These are phyloP conservation scores for Phycomyces nitens DNA, from an alignment of 192 early-diverging fungal genomes.

Conservation along the genomic window DNA sequence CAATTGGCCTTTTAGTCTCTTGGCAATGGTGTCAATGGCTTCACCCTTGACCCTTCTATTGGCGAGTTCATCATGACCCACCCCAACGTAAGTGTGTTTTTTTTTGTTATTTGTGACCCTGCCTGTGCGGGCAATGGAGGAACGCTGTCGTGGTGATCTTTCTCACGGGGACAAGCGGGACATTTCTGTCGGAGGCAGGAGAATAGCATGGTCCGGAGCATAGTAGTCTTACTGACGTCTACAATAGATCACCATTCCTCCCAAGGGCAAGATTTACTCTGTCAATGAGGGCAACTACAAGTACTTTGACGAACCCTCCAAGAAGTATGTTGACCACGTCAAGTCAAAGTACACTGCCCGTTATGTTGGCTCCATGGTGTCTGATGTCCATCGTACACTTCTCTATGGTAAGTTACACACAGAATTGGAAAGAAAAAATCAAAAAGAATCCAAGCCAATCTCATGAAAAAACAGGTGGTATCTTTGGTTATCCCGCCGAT, in stretches of 20 bases:
- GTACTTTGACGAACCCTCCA: slow-evolving; percentile 84
- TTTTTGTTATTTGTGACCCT: slow-evolving; percentile 4
- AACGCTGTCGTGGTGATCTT: not conserved
- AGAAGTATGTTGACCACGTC: slow-evolving; percentile 84
- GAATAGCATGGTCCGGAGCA: no score
- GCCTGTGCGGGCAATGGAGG: not conserved
- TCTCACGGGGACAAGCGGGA: no score
- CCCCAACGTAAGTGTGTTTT: slow-evolving; percentile 61
- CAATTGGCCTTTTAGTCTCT: slow-evolving; percentile 46
- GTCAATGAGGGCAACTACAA: slow-evolving; percentile 96
- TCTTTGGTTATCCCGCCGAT: slow-evolving; percentile 69
- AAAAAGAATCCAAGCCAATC: not conserved
- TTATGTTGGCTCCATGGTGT: slow-evolving; percentile 98
- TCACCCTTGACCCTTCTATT: slow-evolving; percentile 93
- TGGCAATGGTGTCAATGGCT: slow-evolving; percentile 87
- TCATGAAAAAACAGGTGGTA: slow-evolving; percentile 39
- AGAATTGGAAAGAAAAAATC: not conserved
- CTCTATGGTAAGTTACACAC: slow-evolving; percentile 28
- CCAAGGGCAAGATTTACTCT: slow-evolving; percentile 94
- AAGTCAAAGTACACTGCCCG: slow-evolving; percentile 94
- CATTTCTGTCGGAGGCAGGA: no score
- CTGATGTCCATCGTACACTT: slow-evolving; percentile 95
- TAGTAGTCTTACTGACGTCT: no score
- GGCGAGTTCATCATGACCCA: slow-evolving; percentile 99
- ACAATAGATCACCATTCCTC: slow-evolving; percentile 60